phyloP scores from a whole-genome alignment of 768 basidiomycete species.

The Psilocybe sp. region DNA sequence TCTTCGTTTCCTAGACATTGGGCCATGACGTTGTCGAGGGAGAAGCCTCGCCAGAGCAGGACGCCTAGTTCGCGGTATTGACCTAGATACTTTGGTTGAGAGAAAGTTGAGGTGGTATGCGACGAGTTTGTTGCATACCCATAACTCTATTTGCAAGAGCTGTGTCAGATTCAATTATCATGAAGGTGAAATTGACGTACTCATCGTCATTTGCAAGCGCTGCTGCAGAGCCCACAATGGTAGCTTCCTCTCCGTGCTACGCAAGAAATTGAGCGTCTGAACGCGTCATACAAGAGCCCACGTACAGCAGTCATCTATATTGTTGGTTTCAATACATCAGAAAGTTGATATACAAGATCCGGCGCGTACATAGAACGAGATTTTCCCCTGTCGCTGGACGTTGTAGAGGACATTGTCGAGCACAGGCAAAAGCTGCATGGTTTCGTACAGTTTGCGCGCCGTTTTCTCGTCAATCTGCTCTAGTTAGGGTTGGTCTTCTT shows the following conservation, averaged over 20 bases:
- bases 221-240: slow-evolving; percentile 86
- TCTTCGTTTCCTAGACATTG: slow-evolving; percentile 89
- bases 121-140: neutral
- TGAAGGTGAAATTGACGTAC: slow-evolving; percentile 38
- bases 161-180: slow-evolving; percentile 30
- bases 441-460: slow-evolving; percentile 72
- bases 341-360: neutral
- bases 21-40: slow-evolving; percentile 78
- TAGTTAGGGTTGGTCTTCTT: neutral
- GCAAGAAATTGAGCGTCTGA: neutral
- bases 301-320: slow-evolving; percentile 80
- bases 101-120: neutral
- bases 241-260: slow-evolving; percentile 89
- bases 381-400: slow-evolving; percentile 91
- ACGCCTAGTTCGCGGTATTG: slow-evolving; percentile 96
- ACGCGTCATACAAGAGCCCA: slow-evolving; percentile 2
- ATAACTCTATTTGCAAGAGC: slow-evolving; percentile 58
- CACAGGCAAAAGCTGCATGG: slow-evolving; percentile 78
- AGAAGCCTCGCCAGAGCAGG: slow-evolving; percentile 83
- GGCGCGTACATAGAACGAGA: slow-evolving; percentile 77
- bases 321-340: neutral
- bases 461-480: slow-evolving; percentile 63
- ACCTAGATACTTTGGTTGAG: slow-evolving; percentile 39
- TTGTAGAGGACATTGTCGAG: slow-evolving; percentile 89
- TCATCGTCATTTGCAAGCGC: slow-evolving; percentile 82